Evolutionary conservation across 192 early-diverging fungal species (phyloP).

Genomic region (Backusella westeae): DNA sequence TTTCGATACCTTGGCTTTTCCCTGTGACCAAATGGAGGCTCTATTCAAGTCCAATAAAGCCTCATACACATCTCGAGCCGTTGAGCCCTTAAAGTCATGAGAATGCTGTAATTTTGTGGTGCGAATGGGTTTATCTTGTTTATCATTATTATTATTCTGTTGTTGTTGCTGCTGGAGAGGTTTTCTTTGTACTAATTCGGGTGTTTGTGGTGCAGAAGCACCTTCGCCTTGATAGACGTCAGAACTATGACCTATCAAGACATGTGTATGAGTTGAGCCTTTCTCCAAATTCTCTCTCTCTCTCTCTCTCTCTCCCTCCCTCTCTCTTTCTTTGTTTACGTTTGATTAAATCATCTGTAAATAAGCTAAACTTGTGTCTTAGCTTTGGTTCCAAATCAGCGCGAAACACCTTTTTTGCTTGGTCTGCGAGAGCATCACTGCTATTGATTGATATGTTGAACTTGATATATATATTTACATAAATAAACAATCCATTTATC

Average conservation of each 20-base stretch:
- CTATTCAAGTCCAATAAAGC: slow-evolving; percentile 74
- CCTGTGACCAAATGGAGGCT: slow-evolving; percentile 80
- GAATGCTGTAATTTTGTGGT: slow-evolving; percentile 69
- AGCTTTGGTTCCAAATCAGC: slow-evolving; percentile 63
- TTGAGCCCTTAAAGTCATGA: slow-evolving; percentile 76
- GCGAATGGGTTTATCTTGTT: slow-evolving; percentile 37
- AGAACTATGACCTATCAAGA: slow-evolving; percentile 56
- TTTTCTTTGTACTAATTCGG: slow-evolving; percentile 31
- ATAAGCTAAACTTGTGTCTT: slow-evolving; percentile 55
- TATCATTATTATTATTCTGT: slow-evolving; percentile 16
- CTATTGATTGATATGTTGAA: slow-evolving; percentile 66
- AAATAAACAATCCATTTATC: no score
- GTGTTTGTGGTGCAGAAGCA: slow-evolving; percentile 32
- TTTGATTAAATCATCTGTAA: slow-evolving; percentile 71
- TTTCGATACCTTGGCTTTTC: slow-evolving; percentile 38
- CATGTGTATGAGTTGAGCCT: no score
- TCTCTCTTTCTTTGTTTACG: slow-evolving; percentile 32
- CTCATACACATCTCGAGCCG: slow-evolving; percentile 76
- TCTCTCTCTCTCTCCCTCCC: no score
- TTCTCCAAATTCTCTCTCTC: no score
- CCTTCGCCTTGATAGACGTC: slow-evolving; percentile 71
- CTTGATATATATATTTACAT: slow-evolving; percentile 25
- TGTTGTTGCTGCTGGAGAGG: slow-evolving; percentile 16
- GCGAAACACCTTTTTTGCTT: slow-evolving; percentile 69
- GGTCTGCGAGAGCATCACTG: slow-evolving; percentile 46